Evolutionary conservation across 2,329 filamentous ascomycete genomes (phyloP).

Genomic region (Geosmithia morbida): DNA sequence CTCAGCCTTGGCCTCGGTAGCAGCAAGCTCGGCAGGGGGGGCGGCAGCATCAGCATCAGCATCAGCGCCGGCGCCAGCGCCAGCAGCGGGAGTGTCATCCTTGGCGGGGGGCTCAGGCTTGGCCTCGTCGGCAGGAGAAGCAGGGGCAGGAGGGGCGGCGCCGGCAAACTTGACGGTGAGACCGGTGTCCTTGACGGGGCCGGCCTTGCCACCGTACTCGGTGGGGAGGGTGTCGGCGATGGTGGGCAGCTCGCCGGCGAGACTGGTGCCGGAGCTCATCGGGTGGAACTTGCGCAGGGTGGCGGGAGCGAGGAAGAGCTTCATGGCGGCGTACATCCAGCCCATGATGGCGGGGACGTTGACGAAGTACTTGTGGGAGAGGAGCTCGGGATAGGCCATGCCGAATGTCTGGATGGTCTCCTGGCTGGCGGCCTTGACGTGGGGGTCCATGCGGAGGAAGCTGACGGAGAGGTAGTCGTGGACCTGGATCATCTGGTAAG

Average conservation of each 20-base stretch:
- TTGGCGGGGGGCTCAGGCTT: constrained; percentile 18
- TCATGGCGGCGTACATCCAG: constrained; percentile 66
- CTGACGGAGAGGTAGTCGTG: constrained; percentile 86
- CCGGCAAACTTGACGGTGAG: constrained; percentile 14
- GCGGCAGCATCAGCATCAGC: too few species aligned
- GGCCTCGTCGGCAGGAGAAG: constrained; percentile 3
- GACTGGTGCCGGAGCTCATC: constrained; percentile 55
- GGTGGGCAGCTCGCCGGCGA: constrained; percentile 44
- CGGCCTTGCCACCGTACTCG: constrained; percentile 65
- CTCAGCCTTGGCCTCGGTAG: constrained; percentile 4
- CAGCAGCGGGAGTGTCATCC: constrained; percentile 1
- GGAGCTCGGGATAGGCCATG: constrained; percentile 75
- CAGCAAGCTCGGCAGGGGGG: constrained; percentile 5
- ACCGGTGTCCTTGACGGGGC: constrained; percentile 20
- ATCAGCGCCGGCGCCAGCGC: too few species aligned
- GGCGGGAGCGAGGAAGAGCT: constrained; percentile 58
- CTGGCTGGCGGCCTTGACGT: constrained; percentile 60
- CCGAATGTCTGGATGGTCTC: constrained; percentile 74
- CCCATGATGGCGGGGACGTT: constrained; percentile 88
- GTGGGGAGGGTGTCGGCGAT: constrained; percentile 54
- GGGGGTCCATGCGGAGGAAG: constrained; percentile 69
- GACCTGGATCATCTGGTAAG: constrained; percentile 82
- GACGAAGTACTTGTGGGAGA: constrained; percentile 82
- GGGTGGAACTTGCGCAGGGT: constrained; percentile 71
- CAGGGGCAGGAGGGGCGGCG: background rate